Conservation (phyloP, 306 rosid species). For the Hylodesmum podocarpum region DNA sequence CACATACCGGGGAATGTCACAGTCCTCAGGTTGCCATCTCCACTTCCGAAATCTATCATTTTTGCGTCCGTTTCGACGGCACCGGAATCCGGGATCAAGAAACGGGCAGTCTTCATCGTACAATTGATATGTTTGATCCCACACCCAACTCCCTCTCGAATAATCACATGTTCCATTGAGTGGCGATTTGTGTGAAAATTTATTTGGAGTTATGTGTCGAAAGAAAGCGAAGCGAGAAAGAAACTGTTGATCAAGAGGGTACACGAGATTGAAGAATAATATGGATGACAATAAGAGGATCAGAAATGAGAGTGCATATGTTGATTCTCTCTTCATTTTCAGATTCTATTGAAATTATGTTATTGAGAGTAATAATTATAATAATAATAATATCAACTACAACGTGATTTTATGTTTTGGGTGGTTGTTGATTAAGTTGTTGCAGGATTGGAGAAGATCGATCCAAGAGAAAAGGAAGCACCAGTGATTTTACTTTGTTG, state of each 20-base stretch:
- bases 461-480: conserved; percentile 51
- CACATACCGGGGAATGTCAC: conserved; percentile 72
- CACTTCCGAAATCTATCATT: conserved; percentile 56
- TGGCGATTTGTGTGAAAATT: conserved; percentile 4
- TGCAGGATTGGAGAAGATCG: conserved; percentile 51
- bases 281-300: conserved; percentile 38
- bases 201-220: conserved; percentile 23
- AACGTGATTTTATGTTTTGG: background rate
- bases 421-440: background rate
- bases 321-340: conserved; percentile 46
- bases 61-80: conserved; percentile 60
- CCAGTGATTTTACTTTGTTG: background rate
- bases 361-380: background rate
- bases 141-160: conserved; percentile 73
- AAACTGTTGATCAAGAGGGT: conserved; percentile 41
- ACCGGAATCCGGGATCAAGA: conserved; percentile 90
- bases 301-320: conserved; percentile 43
- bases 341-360: conserved; percentile 1
- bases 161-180: conserved; percentile 44
- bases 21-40: conserved; percentile 79
- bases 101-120: conserved; percentile 75
- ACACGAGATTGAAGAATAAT: conserved; percentile 29
- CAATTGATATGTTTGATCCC: conserved; percentile 38
- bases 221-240: conserved; percentile 41
- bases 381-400: too few relatives aligned